These are phyloP conservation scores for Ceriops zippeliana DNA, from an alignment of 345 rosid species.

Conservation along the genomic window DNA sequence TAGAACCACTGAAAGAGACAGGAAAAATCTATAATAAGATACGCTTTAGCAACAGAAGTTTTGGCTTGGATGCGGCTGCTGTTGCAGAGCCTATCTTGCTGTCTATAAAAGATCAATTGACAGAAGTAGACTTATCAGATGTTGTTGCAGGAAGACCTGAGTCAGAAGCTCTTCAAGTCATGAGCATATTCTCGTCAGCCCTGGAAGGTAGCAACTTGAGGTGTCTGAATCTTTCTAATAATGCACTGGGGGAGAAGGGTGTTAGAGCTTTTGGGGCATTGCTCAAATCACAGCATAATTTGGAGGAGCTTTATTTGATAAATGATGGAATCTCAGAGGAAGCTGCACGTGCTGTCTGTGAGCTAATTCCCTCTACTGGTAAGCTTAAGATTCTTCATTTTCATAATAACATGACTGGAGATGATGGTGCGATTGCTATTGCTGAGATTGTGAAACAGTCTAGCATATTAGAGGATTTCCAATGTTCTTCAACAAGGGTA, in stretches of 20 bases:
- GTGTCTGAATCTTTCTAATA: constrained; percentile 74
- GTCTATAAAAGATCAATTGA: constrained; percentile 64
- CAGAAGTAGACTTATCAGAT: constrained; percentile 82
- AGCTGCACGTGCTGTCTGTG: constrained; percentile 76
- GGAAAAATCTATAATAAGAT: constrained; percentile 71
- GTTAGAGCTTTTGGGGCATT: constrained; percentile 77
- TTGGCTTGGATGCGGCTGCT: constrained; percentile 73
- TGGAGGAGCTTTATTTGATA: constrained; percentile 83
- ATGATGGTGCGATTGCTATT: constrained; percentile 78
- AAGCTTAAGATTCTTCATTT: constrained; percentile 79
- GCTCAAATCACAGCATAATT: constrained; percentile 57
- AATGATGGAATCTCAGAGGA: constrained; percentile 93
- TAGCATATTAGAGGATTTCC: constrained; percentile 59
- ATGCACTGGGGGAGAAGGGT: constrained; percentile 94
- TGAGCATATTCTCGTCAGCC: constrained; percentile 68
- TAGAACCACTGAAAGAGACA: constrained; percentile 66
- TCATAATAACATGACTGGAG: constrained; percentile 94
- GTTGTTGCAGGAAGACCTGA: constrained; percentile 90
- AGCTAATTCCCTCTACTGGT: constrained; percentile 77
- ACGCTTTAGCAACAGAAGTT: constrained; percentile 90
- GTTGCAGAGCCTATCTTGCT: constrained; percentile 71
- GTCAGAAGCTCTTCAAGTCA: constrained; percentile 87
- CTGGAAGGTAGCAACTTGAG: constrained; percentile 64
- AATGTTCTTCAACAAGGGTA: constrained; percentile 89
- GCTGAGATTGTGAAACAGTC: constrained; percentile 71